Evolutionary conservation across 2,329 filamentous ascomycete genomes (phyloP).

Genomic region (Alternaria sp.): DNA sequence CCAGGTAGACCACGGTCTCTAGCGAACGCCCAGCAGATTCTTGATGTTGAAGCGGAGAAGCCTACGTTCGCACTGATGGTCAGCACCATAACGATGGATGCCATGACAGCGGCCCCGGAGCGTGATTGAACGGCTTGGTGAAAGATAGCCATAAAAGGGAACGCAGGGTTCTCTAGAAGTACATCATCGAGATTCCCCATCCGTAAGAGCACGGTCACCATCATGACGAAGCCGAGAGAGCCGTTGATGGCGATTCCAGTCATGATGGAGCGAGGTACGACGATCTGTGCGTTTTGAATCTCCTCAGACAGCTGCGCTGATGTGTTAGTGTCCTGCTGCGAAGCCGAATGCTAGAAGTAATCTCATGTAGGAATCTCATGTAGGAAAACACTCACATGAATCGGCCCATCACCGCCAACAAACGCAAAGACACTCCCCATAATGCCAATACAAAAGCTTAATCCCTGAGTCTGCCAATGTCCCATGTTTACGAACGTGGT

Average conservation of each 20-base stretch:
- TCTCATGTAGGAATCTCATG: accelerated
- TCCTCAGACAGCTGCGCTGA: slow-evolving; percentile 36
- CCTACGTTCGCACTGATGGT: slow-evolving; percentile 45
- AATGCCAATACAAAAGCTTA: slow-evolving; percentile 53
- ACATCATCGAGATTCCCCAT: slow-evolving; percentile 43
- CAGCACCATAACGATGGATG: slow-evolving; percentile 35
- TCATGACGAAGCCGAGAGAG: slow-evolving; percentile 45
- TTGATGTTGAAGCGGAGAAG: slow-evolving; percentile 46
- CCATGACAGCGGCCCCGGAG: slow-evolving; percentile 55
- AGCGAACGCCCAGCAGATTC: slow-evolving; percentile 51
- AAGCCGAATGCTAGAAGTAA: background rate
- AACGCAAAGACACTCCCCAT: slow-evolving; percentile 45
- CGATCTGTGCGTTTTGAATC: slow-evolving; percentile 35
- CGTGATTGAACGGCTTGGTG: slow-evolving; percentile 30
- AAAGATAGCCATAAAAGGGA: slow-evolving; percentile 57
- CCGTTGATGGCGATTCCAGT: slow-evolving; percentile 49
- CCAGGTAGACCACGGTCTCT: slow-evolving; percentile 52
- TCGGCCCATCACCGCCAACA: slow-evolving; percentile 45
- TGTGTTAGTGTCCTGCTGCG: background rate
- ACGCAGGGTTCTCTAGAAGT: slow-evolving; percentile 50
- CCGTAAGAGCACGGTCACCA: slow-evolving; percentile 36
- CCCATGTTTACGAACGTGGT: slow-evolving; percentile 55
- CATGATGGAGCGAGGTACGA: slow-evolving; percentile 48
- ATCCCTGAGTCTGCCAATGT: slow-evolving; percentile 51
- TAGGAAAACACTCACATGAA: slow-evolving; percentile 37